Conservation (phyloP, 306 rosid genomes). For the Senna tora region DNA sequence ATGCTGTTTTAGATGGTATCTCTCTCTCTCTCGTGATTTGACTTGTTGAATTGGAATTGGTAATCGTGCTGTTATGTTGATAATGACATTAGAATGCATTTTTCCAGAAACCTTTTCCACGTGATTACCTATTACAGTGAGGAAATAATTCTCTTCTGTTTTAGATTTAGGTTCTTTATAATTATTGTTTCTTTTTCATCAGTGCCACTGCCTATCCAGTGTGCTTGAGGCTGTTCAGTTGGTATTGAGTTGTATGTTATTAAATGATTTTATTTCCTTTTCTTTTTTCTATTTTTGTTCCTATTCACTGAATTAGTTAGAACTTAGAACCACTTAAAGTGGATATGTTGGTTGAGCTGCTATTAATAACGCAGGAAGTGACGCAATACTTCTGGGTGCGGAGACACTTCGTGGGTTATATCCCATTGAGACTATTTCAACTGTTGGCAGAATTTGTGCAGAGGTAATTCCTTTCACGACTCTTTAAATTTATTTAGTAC, state of each 20-base stretch:
- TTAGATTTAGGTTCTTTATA: background rate
- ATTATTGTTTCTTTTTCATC: slow-evolving; percentile 5
- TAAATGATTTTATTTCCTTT: slow-evolving; percentile 22
- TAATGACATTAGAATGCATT: too few relatives aligned
- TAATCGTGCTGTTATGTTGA: slow-evolving; percentile 13
- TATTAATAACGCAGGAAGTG: slow-evolving; percentile 72
- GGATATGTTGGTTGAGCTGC: slow-evolving; percentile 30
- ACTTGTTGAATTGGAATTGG: too few relatives aligned
- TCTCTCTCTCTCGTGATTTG: background rate
- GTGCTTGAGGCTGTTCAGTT: slow-evolving; percentile 16
- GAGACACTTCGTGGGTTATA: slow-evolving; percentile 97
- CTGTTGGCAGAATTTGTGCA: slow-evolving; percentile 90
- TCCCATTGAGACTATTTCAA: slow-evolving; percentile 92
- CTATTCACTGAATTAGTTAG: slow-evolving; percentile 25
- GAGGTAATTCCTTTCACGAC: slow-evolving; percentile 59
- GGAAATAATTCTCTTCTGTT: background rate
- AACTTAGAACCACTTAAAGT: slow-evolving; percentile 14
- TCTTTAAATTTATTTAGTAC: slow-evolving; percentile 15
- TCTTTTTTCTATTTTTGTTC: too few relatives aligned
- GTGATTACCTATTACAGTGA: background rate
- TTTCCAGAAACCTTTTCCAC: background rate
- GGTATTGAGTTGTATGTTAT: background rate
- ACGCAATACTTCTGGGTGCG: slow-evolving; percentile 97
- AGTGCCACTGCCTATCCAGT: background rate
- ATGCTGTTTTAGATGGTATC: slow-evolving; percentile 98